Conservation (phyloP, 805 yeast genomes). For the Wickerhamiella shivajii region DNA sequence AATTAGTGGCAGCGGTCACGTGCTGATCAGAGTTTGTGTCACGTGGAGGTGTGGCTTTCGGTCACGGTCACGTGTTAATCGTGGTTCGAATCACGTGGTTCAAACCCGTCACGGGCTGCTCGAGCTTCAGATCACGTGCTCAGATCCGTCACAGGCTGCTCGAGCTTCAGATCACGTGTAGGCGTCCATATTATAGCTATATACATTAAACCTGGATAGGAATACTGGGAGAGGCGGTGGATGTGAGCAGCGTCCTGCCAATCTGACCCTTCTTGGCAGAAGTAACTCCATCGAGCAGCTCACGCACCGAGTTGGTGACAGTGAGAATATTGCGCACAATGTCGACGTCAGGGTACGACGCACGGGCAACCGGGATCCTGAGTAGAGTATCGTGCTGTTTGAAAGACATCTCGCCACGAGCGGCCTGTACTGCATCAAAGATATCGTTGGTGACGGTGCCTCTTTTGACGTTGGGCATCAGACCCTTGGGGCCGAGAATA, state of each 20-base stretch:
- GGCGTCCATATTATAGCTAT: too few relatives aligned
- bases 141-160: too few relatives aligned
- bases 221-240: constrained; percentile 70
- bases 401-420: constrained; percentile 59
- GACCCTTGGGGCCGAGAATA: constrained; percentile 71
- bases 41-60: too few relatives aligned
- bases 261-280: constrained; percentile 31
- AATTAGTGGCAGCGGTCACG: too few relatives aligned
- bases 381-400: constrained; percentile 54
- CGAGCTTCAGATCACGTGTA: too few relatives aligned
- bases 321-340: constrained; percentile 55
- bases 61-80: too few relatives aligned
- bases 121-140: too few relatives aligned
- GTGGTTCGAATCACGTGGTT: too few relatives aligned
- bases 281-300: constrained; percentile 23
- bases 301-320: constrained; percentile 46
- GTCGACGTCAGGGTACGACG: constrained; percentile 63
- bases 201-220: constrained; percentile 34
- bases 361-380: constrained; percentile 59
- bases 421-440: constrained; percentile 34
- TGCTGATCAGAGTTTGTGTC: too few relatives aligned
- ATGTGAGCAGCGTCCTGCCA: constrained; percentile 52
- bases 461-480: constrained; percentile 75
- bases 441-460: constrained; percentile 74
- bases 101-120: too few relatives aligned